Evolutionary conservation across 2,329 filamentous ascomycete genomes (phyloP), one percentile per base, ranked within the genome.

Genomic region (Falciphora oryzae): DNA sequence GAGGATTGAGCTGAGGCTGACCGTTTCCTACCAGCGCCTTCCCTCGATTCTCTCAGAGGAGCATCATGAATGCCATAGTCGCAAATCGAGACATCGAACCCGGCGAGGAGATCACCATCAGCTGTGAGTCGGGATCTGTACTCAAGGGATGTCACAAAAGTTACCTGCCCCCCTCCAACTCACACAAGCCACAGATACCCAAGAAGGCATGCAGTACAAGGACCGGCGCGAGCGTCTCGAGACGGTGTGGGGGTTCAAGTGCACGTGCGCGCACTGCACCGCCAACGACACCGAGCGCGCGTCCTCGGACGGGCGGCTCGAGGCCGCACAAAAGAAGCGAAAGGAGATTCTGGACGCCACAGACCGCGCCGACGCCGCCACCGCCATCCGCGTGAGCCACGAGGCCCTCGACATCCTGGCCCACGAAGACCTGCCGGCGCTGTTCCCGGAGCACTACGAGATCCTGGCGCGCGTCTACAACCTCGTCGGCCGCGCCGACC

Each of bases 261-360:
- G 75, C 67, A 67, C 65, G 16, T 77, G 75, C 64, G 65, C 71
- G 72, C 81, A 84, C 69, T 85, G 79, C 68, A 76, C 76, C 83
- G 85, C 84, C 73, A 84, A 81, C 66, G 78, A 71, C 77, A 76
- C 65, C 71, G 77, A 73, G 71, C 77, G 72, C 69, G 75, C 67
- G 68, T 74, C 72, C 62, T 74, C 75, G 4, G 75, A 76, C 65
- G 69, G 69, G 59, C 72, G 72, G 8, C 70, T 73, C 8, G 57
- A 44, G n/a, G 69, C 72, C 65, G 73, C 76, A 56, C 69, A 68
- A 4, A 35, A 58, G 32, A 65, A 73, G 56, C 70, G 72, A 14
- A 59, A 69, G 18, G 65, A 70, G n/a, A 70, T 73, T 7, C 59
- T 72, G 53, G 62, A 68, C 11, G 72, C 73, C 0, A 72, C 72